Base-by-base conservation (phyloP, 768 basidiomycete species). In the Auriscalpium microsporum region DNA sequence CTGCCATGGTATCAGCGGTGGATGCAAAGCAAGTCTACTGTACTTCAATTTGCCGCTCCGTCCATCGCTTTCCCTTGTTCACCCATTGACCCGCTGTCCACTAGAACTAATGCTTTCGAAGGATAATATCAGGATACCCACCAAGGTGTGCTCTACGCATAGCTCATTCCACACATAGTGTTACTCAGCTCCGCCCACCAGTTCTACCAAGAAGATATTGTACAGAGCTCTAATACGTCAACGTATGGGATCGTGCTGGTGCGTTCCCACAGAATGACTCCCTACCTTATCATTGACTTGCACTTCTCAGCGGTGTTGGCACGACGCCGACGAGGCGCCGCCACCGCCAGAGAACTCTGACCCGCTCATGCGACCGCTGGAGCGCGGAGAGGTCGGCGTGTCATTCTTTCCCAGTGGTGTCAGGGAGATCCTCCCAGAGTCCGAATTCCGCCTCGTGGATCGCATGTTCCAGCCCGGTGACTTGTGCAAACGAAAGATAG, bases 361-460 rank as follows among this genome's bases (percentile, higher is more conserved):
- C 68, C 86, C 88, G 11, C 74, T 92, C 52, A 81, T 90, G 77
- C 78, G 90, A 47, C 82, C 84, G 10, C 78, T 94, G 19, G 64
- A 76, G 52, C 82, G 78, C 52, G 91, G 91, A 42, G 91, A 94
- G 75, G 85, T 93, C 45, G 90, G 87, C 48, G 81, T 94, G 40
- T 82, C 85, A 17, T 90, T 86, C 68, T 73, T 83, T 37, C 72
- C 77, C 0, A 74, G 64, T 61, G 78, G 70, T 44, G 64, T 68
- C 53, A 81, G 86, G 56, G 81, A 86, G 63, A 91, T 94, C 58
- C 74, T 89, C 14, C 74, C 72, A 4, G 90, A 92, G 67, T 77
- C 80, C 13, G 75, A 84, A 9, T 78, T 92, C 55, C 71, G 70
- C 21, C 80, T 94, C 9, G 74, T 89, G 45, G 88, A 92, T 68